These are phyloP conservation scores for Taiozyma onychis DNA, from an alignment of 1,139 yeast species.

Conservation along the genomic window DNA sequence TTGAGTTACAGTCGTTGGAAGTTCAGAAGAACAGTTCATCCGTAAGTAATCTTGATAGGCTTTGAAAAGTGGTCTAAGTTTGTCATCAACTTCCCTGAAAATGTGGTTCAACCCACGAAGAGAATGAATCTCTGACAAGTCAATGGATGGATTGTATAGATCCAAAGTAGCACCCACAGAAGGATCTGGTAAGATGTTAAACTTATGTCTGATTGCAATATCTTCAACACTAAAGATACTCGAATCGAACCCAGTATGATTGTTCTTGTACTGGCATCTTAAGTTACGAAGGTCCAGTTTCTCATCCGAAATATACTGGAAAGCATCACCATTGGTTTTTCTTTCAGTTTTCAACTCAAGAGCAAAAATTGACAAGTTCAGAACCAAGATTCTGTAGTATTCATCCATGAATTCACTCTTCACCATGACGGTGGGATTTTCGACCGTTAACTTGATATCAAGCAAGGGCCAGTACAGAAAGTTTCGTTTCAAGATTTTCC, in stretches of 20 bases:
- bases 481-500: constrained; percentile 9
- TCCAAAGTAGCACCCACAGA: constrained; percentile 11
- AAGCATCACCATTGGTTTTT: constrained; percentile 8
- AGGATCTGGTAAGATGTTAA: constrained; percentile 24
- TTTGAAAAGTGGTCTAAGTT: constrained; percentile 12
- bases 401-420: constrained; percentile 15
- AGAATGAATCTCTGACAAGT: constrained; percentile 27
- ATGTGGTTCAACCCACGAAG: constrained; percentile 28
- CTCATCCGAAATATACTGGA: constrained; percentile 10
- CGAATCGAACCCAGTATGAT: constrained; percentile 10
- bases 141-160: constrained; percentile 21
- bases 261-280: constrained; percentile 16
- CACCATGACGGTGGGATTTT: constrained; percentile 20
- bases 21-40: background rate
- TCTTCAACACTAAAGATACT: constrained; percentile 22
- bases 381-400: constrained; percentile 17
- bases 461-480: constrained; percentile 17
- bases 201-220: constrained; percentile 15
- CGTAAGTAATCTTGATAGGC: background rate
- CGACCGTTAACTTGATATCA: constrained; percentile 19
- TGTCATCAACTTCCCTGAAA: constrained; percentile 14
- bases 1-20: background rate
- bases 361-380: constrained; percentile 15
- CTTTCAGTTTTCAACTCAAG: constrained; percentile 11
- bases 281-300: constrained; percentile 15